Evolutionary conservation across 306 rosid genomes (phyloP).

Genomic region (Sindora glabra): DNA sequence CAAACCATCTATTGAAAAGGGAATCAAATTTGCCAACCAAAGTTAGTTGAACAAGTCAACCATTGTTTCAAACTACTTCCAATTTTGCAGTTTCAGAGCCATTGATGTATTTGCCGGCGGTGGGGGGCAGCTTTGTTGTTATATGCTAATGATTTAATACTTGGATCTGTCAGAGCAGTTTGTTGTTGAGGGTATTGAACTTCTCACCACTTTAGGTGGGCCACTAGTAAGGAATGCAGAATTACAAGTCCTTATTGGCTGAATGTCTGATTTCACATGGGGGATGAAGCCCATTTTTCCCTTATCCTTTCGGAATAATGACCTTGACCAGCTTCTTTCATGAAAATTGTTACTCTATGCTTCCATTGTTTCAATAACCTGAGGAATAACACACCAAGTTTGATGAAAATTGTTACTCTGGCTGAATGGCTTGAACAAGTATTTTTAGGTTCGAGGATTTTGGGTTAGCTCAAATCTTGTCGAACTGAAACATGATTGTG

Average conservation of each 20-base stretch:
- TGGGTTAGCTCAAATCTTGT: too few species aligned
- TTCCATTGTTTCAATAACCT: too few species aligned
- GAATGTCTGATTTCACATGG: not conserved
- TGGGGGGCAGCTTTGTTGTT: conserved; percentile 23
- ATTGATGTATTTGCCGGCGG: conserved; percentile 24
- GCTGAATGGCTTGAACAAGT: too few species aligned
- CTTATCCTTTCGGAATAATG: not conserved
- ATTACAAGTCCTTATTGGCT: not conserved
- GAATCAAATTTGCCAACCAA: conserved; percentile 68
- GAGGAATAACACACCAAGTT: too few species aligned
- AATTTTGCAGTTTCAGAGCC: conserved; percentile 39
- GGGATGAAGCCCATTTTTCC: not conserved
- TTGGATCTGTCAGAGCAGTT: conserved; percentile 16
- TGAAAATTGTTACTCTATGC: too few species aligned
- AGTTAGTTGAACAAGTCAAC: conserved; percentile 23
- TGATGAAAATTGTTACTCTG: too few species aligned
- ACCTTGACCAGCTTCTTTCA: too few species aligned
- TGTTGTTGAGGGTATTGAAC: not conserved
- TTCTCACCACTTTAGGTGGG: not conserved
- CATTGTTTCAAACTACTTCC: conserved; percentile 12
- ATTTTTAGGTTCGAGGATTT: too few species aligned
- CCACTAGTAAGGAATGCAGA: not conserved
- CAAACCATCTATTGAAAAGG: conserved; percentile 78
- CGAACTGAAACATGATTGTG: too few species aligned
- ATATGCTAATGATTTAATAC: conserved; percentile 14